A percentile compares a stretch with the other conserved stretches of the same genome.
These are phyloP conservation scores for Epithele typhae DNA, from an alignment of 768 basidiomycete species.

Conservation along the genomic window DNA sequence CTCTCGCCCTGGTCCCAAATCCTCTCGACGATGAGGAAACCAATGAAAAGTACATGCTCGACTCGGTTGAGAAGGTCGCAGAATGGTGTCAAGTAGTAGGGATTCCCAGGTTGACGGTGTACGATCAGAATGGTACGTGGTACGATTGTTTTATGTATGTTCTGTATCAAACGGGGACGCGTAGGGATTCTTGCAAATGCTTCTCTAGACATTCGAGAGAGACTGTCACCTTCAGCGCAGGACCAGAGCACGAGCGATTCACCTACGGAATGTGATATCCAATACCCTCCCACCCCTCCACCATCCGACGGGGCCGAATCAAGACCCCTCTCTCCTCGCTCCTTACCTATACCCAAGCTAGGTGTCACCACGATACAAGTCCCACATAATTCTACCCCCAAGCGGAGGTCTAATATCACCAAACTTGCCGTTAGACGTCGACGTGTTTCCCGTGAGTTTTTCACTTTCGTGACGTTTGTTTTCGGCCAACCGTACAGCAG, in stretches of 20 bases:
- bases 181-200: slow-evolving; percentile 16
- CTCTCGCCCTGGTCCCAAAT: slow-evolving; percentile 51
- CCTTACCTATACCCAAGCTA: slow-evolving; percentile 9
- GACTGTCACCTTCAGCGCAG: slow-evolving; percentile 19
- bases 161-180: slow-evolving; percentile 22
- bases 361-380: slow-evolving; percentile 17
- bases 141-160: no score
- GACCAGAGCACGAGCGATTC: slow-evolving; percentile 18
- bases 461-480: neutral
- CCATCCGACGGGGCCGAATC: slow-evolving; percentile 69
- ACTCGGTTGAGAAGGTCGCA: slow-evolving; percentile 49
- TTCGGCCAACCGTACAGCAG: neutral
- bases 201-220: slow-evolving; percentile 37
- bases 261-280: slow-evolving; percentile 47
- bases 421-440: slow-evolving; percentile 19
- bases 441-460: slow-evolving; percentile 16
- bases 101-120: slow-evolving; percentile 62
- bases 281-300: slow-evolving; percentile 77
- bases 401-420: slow-evolving; percentile 4
- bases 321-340: slow-evolving; percentile 52
- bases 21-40: slow-evolving; percentile 27
- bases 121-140: slow-evolving; percentile 70
- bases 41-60: slow-evolving; percentile 40
- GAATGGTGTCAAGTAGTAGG: slow-evolving; percentile 63
- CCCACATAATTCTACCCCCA: neutral